Percentiles rank a stretch among this genome's conserved stretches.
Evolutionary conservation across 2,329 filamentous ascomycete species (phyloP).

Genomic region (Fusarium protoensiforme): DNA sequence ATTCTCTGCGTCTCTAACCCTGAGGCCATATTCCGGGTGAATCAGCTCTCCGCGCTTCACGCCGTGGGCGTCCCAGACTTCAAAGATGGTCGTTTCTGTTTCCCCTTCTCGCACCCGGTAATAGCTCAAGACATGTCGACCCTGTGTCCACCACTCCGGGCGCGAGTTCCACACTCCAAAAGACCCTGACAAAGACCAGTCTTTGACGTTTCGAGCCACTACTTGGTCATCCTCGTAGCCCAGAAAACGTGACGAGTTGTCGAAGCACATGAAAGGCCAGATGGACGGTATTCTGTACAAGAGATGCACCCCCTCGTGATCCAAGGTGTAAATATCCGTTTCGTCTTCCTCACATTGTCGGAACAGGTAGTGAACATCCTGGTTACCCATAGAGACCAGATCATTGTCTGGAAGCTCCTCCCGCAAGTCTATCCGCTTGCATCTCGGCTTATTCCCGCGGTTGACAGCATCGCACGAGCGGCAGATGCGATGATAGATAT

Average conservation of each 20-base stretch:
- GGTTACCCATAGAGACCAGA: not conserved
- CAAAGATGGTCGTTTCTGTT: not conserved
- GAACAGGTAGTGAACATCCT: conserved; percentile 1
- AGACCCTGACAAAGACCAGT: conserved; percentile 5
- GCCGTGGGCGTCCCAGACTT: conserved; percentile 16
- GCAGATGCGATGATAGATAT: conserved; percentile 6
- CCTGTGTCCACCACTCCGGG: not conserved
- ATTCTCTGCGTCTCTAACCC: not conserved
- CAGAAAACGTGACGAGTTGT: not conserved
- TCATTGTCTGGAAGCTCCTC: not conserved
- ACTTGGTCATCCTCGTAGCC: not conserved
- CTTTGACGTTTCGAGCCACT: conserved; percentile 2
- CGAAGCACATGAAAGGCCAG: not conserved
- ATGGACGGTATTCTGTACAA: not conserved
- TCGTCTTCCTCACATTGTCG: not conserved
- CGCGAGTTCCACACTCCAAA: not conserved
- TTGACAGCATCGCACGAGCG: conserved; percentile 2
- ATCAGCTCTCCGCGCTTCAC: not conserved
- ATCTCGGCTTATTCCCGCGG: not conserved
- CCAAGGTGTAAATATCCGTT: not conserved
- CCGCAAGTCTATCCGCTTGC: not conserved
- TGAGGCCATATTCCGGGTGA: not conserved
- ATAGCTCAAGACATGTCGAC: not conserved
- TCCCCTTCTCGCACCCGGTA: not conserved
- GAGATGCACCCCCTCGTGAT: not conserved